Percentiles rank a stretch among this genome's conserved stretches.
Evolutionary conservation across 75 land plant genomes (phyloP).

Genomic region (Sequoiadendron giganteum): DNA sequence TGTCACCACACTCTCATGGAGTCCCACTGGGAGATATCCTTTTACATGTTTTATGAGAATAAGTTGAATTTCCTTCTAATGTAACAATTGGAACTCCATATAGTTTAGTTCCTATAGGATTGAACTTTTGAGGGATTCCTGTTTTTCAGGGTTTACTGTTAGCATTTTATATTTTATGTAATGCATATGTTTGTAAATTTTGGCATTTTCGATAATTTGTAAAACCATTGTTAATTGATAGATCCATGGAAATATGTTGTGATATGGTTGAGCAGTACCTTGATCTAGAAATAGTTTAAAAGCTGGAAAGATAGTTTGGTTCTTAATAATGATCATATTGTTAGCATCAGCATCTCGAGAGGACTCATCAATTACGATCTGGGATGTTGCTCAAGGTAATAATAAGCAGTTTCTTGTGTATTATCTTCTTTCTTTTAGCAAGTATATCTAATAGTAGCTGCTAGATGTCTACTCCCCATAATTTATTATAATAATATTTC

Average conservation of each 20-base stretch:
- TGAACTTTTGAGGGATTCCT: neutral
- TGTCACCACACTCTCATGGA: conserved; percentile 84
- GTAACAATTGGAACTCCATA: neutral
- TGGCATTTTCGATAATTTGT: neutral
- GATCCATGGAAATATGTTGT: neutral
- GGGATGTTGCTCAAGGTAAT: conserved; percentile 97
- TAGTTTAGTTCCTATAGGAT: neutral
- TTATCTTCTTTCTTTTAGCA: neutral
- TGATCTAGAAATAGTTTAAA: conserved; percentile 1
- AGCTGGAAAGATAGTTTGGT: conserved; percentile 6
- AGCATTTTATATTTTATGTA: neutral
- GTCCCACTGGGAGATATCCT: conserved; percentile 97
- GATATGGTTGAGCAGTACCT: neutral
- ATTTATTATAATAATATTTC: neutral
- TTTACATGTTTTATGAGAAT: conserved; percentile 2
- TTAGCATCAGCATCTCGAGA: conserved; percentile 88
- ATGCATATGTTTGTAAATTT: neutral
- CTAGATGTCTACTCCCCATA: neutral
- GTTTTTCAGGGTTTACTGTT: neutral
- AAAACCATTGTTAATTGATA: neutral
- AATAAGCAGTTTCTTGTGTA: neutral
- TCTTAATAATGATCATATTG: conserved; percentile 48
- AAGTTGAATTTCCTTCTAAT: neutral
- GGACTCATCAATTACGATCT: conserved; percentile 82
- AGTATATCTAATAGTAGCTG: neutral